phyloP scores from a whole-genome alignment of 2,329 filamentous ascomycete species.

The Apiospora saccharicola region DNA sequence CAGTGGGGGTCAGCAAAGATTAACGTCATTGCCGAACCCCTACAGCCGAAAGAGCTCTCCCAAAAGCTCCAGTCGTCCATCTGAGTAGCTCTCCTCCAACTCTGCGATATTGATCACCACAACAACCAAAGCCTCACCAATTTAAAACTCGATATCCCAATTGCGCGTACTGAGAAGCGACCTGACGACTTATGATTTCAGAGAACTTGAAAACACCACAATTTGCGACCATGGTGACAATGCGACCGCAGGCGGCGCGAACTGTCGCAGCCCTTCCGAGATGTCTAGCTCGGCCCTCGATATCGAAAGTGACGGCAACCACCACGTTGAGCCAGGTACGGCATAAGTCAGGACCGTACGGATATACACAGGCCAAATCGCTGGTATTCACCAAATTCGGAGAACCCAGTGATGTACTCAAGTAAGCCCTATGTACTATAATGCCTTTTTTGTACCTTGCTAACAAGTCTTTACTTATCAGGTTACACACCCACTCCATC shows the following conservation, averaged over 20 bases:
- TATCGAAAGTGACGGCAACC: slow-evolving; percentile 25
- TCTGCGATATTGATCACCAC: neutral
- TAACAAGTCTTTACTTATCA: slow-evolving; percentile 37
- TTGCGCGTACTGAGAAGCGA: neutral
- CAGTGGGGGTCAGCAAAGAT: slow-evolving; percentile 6
- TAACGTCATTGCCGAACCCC: slow-evolving; percentile 29
- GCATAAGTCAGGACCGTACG: slow-evolving; percentile 70
- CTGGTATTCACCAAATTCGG: slow-evolving; percentile 78
- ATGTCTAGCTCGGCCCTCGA: slow-evolving; percentile 26
- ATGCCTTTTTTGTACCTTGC: slow-evolving; percentile 21
- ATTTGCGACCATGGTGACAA: slow-evolving; percentile 7
- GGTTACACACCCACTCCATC: slow-evolving; percentile 78
- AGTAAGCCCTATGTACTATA: slow-evolving; percentile 49
- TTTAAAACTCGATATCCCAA: neutral
- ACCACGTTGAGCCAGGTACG: slow-evolving; percentile 45
- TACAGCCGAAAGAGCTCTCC: neutral
- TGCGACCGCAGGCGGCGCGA: slow-evolving; percentile 15
- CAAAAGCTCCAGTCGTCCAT: neutral
- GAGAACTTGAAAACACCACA: neutral
- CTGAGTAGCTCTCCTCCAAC: neutral
- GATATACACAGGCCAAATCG: slow-evolving; percentile 86
- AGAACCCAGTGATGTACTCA: slow-evolving; percentile 75
- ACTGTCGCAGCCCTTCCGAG: slow-evolving; percentile 10
- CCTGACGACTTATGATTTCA: neutral
- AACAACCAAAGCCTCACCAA: neutral